A percentile compares a stretch with the other conserved stretches of the same genome.
These are phyloP conservation scores for Nemania sp. DNA, from an alignment of 2,329 filamentous ascomycete species.

Conservation along the genomic window DNA sequence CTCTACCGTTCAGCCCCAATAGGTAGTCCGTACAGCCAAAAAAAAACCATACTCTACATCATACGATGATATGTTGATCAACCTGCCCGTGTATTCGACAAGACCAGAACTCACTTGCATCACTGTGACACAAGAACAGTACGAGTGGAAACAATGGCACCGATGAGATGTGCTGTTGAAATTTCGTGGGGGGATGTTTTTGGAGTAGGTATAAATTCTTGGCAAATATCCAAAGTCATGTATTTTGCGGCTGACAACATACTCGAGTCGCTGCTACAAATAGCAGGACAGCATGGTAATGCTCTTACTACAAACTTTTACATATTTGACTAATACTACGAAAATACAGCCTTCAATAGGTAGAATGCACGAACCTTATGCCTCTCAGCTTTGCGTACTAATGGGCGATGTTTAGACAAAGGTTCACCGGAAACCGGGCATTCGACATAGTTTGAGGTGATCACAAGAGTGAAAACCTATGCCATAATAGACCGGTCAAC, in stretches of 20 bases:
- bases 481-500: not conserved
- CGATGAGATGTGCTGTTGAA: not conserved
- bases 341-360: too few species aligned
- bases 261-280: not conserved
- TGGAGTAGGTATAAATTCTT: not conserved
- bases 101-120: slow-evolving; percentile 1
- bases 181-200: not conserved
- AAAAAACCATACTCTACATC: not conserved
- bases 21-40: not conserved
- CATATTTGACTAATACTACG: not conserved
- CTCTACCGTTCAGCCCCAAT: not conserved
- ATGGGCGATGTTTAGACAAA: not conserved
- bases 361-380: not conserved
- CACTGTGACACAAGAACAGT: not conserved
- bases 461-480: too few species aligned
- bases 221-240: too few species aligned
- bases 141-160: not conserved
- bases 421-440: not conserved
- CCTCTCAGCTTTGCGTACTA: too few species aligned
- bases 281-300: not conserved
- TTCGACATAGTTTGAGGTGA: too few species aligned
- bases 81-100: not conserved
- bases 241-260: not conserved
- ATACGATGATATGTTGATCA: slow-evolving; percentile 10
- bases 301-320: not conserved